Base-by-base conservation (phyloP, 371 early-diverging fungal species). In the Mortierella sp. region DNA sequence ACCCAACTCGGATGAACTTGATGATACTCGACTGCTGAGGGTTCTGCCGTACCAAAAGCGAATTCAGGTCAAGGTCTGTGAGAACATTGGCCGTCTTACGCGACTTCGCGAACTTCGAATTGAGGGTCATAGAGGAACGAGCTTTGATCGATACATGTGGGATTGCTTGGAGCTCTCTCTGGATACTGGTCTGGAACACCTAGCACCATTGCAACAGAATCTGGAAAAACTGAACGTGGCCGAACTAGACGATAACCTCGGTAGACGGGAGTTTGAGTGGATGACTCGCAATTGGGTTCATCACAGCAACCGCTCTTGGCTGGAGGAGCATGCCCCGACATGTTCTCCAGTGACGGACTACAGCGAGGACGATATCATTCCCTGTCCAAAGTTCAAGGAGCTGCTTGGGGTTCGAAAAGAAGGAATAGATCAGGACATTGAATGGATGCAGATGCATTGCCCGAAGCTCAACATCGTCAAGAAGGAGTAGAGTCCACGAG, bases 251-350 rank as follows among this genome's bases (percentile, higher is more conserved):
- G 68, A 67, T 2, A 22, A 56, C 22, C 43, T 67, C 3, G 29
- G 34, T 8, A 56, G 60, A n/a, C 49, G n/a, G n/a, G 10, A 10
- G 34, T 10, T 34, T 34, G 34, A 34, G 34, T 67, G 68, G 68
- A 51, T 67, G 13, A 57, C 68, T 0, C 48, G 43, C 24, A 54
- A 67, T 51, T 60, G 60, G 61, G 24, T 41, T 10, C 57, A 56
- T 27, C 43, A 53, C 45, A 34, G 14, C 4, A 54, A 63, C 27
- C 39, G 21, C 1, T 27, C 3, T 40, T 54, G 54, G 55, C 54
- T 54, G 16, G 34, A 34, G 10, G 7, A 34, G 34, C 34, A 34
- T 34, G 34, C 4, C 10, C 34, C 34, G 3, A 16, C 44, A 43
- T 3, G 19, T 43, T 19, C 16, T 5, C 19, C 4, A 43, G 19